Base-by-base conservation (phyloP, 176 grass and related monocot genomes). In the Microstegium vimineum region DNA sequence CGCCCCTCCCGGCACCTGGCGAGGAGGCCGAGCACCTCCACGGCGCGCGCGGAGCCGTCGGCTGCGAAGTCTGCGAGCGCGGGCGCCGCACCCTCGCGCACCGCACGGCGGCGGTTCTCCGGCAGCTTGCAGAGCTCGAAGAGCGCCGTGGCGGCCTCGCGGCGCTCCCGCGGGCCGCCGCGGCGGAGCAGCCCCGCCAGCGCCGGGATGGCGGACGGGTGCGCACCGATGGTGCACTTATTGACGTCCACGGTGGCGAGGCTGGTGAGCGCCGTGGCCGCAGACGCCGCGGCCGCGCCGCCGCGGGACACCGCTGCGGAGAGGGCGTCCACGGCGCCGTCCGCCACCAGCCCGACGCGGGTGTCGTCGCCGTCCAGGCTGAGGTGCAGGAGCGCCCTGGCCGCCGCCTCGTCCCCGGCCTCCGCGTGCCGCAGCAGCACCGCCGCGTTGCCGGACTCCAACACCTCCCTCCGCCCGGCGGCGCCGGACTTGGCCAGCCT, bases 191-290 rank as follows among this genome's bases (percentile, higher is more conserved):
- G 33, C 33, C 33, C 33, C 33, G 33, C 4, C 33, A 33, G 33
- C 33, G 33, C 33, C 33, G 33, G 33, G 79, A 98, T 84, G 42
- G 87, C 90, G 0, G 82, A 61, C 0, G 89, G 84, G 82, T 98
- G 93, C 4, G 95, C 89, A 37, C 95, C 95, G 66, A 98, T 93
- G 33, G 90, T 91, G 82, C 86, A 94, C 90, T 98, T 98, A 80
- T 98, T 98, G 71, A 98, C 95, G 41, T 91, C 95, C 3, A 98
- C 92, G 10, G 83, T 92, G n/a, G 95, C 92, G 13, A 98, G 90
- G 76, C 95, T 98, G 35, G 95, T 98, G 28, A 98, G 71, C 63
- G 87, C 80, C 17, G 92, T 95, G 72, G 92, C 88, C 0, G 90
- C 92, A 56, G 90, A 82, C 22, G 95, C 90, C 11, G 92, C 90